Percentiles rank a stretch among this genome's conserved stretches.
These are phyloP conservation scores for Kurtzmaniella natalensis DNA, from an alignment of 1,139 yeast genomes.

Conservation along the genomic window DNA sequence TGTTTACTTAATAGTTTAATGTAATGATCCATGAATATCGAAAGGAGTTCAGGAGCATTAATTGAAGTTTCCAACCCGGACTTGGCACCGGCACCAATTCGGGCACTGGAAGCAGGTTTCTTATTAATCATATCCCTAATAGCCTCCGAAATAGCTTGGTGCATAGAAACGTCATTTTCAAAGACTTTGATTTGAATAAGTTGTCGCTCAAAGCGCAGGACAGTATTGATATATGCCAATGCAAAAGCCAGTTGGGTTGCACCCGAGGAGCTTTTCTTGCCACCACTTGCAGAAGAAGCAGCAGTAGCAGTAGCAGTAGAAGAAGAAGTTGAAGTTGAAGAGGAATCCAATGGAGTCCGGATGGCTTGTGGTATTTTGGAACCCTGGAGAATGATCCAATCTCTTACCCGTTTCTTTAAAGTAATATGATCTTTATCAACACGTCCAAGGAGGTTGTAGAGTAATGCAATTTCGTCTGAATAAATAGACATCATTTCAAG, in stretches of 20 bases:
- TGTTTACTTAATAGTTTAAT: slow-evolving; percentile 56
- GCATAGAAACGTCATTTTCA: slow-evolving; percentile 44
- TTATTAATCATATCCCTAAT: slow-evolving; percentile 60
- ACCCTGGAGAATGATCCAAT: slow-evolving; percentile 42
- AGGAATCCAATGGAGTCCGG: slow-evolving; percentile 16
- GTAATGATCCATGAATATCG: slow-evolving; percentile 69
- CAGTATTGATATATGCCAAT: slow-evolving; percentile 62
- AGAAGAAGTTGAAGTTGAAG: too few relatives aligned
- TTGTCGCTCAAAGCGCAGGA: slow-evolving; percentile 52
- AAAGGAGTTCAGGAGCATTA: slow-evolving; percentile 68
- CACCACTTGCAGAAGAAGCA: too few relatives aligned
- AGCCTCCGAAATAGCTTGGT: slow-evolving; percentile 56
- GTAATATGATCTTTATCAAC: slow-evolving; percentile 52
- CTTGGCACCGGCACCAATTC: background rate
- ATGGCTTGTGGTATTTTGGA: slow-evolving; percentile 25
- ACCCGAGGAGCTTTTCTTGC: slow-evolving; percentile 14
- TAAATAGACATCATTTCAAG: slow-evolving; percentile 6
- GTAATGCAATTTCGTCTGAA: slow-evolving; percentile 32
- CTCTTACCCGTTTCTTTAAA: slow-evolving; percentile 46
- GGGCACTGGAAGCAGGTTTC: too few relatives aligned
- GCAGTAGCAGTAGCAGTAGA: too few relatives aligned
- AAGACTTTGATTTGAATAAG: slow-evolving; percentile 51
- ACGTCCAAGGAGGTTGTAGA: slow-evolving; percentile 50
- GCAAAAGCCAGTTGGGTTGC: slow-evolving; percentile 50
- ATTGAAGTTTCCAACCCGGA: slow-evolving; percentile 23